Base-by-base conservation (phyloP, 163 green algal genomes). In the Trebouxia gelatinosa region DNA sequence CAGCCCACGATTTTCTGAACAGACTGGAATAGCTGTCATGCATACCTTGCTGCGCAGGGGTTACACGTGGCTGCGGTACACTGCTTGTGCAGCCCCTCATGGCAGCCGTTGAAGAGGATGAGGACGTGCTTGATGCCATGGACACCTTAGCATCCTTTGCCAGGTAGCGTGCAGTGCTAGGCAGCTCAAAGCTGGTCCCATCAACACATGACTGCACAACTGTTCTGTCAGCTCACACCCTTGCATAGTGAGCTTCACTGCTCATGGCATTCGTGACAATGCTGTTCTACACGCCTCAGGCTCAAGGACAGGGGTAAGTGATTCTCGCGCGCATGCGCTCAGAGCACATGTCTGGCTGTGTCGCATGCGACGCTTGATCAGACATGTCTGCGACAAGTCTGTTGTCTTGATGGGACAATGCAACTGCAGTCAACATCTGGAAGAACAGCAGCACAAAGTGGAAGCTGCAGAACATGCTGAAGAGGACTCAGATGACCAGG, bases 71-170 rank as follows among this genome's bases (percentile, higher is more conserved):
- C n/a, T n/a, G n/a, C n/a, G n/a, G n/a, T n/a, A n/a, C n/a, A n/a
- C n/a, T n/a, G n/a, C n/a, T n/a, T n/a, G n/a, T n/a, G n/a, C n/a
- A n/a, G n/a, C 48, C 19, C 48, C 48, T 1, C 48, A 59, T 59
- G 48, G 48, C 48, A 59, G 48, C 23, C 48, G 28, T 26, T 32
- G 48, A 78, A 39, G 75, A 81, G 48, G 85, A 87, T 39, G 79
- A 84, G 34, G 85, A 88, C 16, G 83, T 84, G 0, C 70, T 88
- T 3, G 81, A 81, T 48, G 85, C 85, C 7, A 59, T 88, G 31
- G 85, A 76, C 1, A 80, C 81, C 19, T 62, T 90, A 38, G 85
- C 85, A 39, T 62, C 81, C 51, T 85, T 87, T 85, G 84, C 85
- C 2, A 80, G 72, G 85, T 88, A 71, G 50, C 2, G 17, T n/a